These are phyloP conservation scores for Spathaspora girioi DNA, from an alignment of 805 yeast genomes.

Conservation along the genomic window DNA sequence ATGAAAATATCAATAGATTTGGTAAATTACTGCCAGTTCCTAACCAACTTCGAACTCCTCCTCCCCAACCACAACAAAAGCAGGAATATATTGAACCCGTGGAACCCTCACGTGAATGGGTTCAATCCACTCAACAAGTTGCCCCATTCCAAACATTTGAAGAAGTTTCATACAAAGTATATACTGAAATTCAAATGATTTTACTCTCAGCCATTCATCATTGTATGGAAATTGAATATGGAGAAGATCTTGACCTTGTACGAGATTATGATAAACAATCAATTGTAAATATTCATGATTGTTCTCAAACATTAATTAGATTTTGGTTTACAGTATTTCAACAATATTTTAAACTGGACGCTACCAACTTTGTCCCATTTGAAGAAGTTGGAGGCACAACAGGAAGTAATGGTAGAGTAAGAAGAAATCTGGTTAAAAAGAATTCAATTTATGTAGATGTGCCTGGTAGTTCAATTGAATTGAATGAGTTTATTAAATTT, in stretches of 20 bases:
- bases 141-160: not conserved
- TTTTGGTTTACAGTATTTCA: constrained; percentile 59
- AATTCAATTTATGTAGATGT: constrained; percentile 14
- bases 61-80: constrained; percentile 1
- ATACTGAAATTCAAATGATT: constrained; percentile 38
- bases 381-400: constrained; percentile 10
- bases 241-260: constrained; percentile 50
- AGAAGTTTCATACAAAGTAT: constrained; percentile 23
- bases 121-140: constrained; percentile 6
- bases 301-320: constrained; percentile 39
- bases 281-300: constrained; percentile 36
- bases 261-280: constrained; percentile 40
- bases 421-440: constrained; percentile 11
- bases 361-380: constrained; percentile 15
- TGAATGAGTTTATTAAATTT: constrained; percentile 42
- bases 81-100: not conserved
- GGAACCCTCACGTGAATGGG: constrained; percentile 11
- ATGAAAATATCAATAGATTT: constrained; percentile 27
- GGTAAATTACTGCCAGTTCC: constrained; percentile 11
- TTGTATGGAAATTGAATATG: constrained; percentile 54
- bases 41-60: no score
- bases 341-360: constrained; percentile 34
- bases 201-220: constrained; percentile 45
- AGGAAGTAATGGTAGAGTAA: no score
- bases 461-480: constrained; percentile 11